Base-by-base conservation (phyloP, 768 basidiomycete genomes). In the Auricularia sp. region DNA sequence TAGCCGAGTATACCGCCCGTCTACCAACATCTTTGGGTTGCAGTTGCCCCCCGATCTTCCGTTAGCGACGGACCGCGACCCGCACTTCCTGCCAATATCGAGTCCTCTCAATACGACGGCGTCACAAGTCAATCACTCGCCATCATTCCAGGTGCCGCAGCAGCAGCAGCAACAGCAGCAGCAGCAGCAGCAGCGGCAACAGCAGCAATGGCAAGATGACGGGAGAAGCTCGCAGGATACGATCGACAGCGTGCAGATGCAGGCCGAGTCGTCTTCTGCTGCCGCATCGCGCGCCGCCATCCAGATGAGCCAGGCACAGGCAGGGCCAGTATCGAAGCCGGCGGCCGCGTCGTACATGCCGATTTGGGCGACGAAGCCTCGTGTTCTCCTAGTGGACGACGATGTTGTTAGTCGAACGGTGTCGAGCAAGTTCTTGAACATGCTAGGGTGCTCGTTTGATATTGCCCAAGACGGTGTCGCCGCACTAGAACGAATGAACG, bases 401-500 rank as follows among this genome's bases (percentile, higher is more conserved):
- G 37, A 76, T 76, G 21, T 69, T 69, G 10, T 98, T 34, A 94
- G 89, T 73, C 77, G 95, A 64, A 88, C 87, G 72, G 76, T 98
- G 65, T 88, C 89, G 68, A 90, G 86, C 80, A 98, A 96, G 78
- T 96, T 98, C 74, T 75, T 98, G 73, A 89, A 96, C 77, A 90
- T 97, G 58, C 95, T 95, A 75, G 96, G 96, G 54, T 97, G 95
- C 75, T 86, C 88, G 70, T 94, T 89, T 64, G 96, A 98, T 70
- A 89, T 96, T 47, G 96, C 94, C 2, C 92, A 94, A 39, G 94
- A 98, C 73, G 96, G 95, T 0, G 84, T 93, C 3, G 86, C 85
- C 1, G 96, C 96, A 0, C 94, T 98, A 63, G 88, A 89, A 70
- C 96, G 93, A 82, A 97, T 98, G 92, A 96, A 96, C 76, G 73